Evolutionary conservation across 495 filamentous ascomycete genomes (phyloP).

Genomic region (Evernia prunastri): DNA sequence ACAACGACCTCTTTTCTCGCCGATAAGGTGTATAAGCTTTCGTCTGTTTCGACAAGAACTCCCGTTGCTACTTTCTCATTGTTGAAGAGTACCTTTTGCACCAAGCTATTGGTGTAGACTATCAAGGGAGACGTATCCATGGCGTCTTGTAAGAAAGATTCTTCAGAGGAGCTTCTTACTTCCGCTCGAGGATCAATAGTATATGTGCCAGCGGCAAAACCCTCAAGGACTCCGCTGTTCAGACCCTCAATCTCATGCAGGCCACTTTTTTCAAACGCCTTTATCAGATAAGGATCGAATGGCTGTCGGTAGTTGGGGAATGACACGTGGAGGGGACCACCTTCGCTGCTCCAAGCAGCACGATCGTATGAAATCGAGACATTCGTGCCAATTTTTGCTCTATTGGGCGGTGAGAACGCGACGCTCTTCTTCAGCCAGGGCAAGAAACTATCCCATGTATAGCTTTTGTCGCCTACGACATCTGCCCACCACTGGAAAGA

Average conservation of each 20-base stretch:
- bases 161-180: conserved; percentile 25
- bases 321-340: conserved; percentile 33
- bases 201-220: conserved; percentile 22
- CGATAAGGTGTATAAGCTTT: too few species aligned
- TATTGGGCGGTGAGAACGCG: conserved; percentile 45
- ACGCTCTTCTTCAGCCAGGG: conserved; percentile 48
- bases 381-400: conserved; percentile 16
- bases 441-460: conserved; percentile 44
- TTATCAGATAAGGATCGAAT: conserved; percentile 28
- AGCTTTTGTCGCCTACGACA: conserved; percentile 47
- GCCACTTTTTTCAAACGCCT: conserved; percentile 30
- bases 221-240: conserved; percentile 32
- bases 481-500: conserved; percentile 51
- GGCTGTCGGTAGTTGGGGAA: conserved; percentile 31
- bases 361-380: conserved; percentile 35
- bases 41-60: too few species aligned
- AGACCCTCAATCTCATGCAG: conserved; percentile 30
- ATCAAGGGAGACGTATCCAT: not conserved
- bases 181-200: conserved; percentile 26
- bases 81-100: too few species aligned
- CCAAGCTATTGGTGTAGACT: too few species aligned
- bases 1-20: too few species aligned
- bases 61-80: too few species aligned
- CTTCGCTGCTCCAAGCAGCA: conserved; percentile 24
- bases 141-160: conserved; percentile 27